Base-by-base conservation (phyloP, 768 basidiomycete species). In the Xerocomus potaroensis region DNA sequence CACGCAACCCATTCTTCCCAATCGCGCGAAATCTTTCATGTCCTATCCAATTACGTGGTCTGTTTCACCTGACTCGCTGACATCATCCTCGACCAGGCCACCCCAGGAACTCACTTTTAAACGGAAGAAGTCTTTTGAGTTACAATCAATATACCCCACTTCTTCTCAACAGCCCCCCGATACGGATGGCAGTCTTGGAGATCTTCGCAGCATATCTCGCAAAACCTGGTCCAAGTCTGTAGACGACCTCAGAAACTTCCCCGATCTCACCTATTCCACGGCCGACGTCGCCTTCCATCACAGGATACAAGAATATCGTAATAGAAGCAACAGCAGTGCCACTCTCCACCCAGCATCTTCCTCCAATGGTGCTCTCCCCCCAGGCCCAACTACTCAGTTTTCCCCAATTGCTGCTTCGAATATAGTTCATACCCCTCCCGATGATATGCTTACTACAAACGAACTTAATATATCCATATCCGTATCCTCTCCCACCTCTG, bases 201-300 rank as follows among this genome's bases (percentile, higher is more conserved):
- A 90, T 65, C 72, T 90, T 40, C 80, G 84, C 35, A 69, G 64
- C 40, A 79, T 87, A 9, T 84, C 86, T 1, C 76, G 80, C 56
- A 84, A 80, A 61, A 76, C 75, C 11, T 91, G 88, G 88, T 88
- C 87, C 21, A 81, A 72, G 60, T 89, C 86, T 6, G 87, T 80
- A 18, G 88, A 91, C 59, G 88, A 91, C 62, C 74, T 91, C 41
- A 76, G 79, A 56, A 80, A 77, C 60, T 66, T 81, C 40, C 71
- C 72, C 12, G 58, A 61, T 31, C 64, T 55, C 11, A 63, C 63
- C 22, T 54, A 48, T 47, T 56, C 67, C 30, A 68, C 68, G n/a
- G 57, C 75, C 42, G 75, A 77, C 36, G 54, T 73, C 6, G 70
- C 73, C 16, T 70, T 87, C 53, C 80, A 85, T 33, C 77, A 82